Conservation (phyloP, 2,329 filamentous ascomycete species). For the Epichloe hybrida region DNA sequence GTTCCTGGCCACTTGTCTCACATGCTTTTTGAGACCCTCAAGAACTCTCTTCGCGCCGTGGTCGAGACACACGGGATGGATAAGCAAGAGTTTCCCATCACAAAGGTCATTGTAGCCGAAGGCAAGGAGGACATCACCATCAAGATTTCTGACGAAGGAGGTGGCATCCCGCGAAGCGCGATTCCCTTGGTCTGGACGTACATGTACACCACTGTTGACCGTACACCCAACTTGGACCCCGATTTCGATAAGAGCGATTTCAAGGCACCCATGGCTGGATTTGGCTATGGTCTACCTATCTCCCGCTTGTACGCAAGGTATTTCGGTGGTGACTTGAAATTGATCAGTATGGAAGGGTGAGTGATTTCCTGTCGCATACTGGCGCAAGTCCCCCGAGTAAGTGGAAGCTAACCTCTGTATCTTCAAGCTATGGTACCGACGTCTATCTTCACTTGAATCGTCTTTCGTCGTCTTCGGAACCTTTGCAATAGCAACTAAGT, state of each 20-base stretch:
- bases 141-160: conserved; percentile 93
- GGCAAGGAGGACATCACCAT: conserved; percentile 98
- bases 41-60: conserved; percentile 93
- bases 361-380: conserved; percentile 18
- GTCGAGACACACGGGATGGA: conserved; percentile 92
- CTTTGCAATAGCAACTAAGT: conserved; percentile 81
- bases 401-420: conserved; percentile 9
- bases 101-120: conserved; percentile 94
- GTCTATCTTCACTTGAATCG: conserved; percentile 97
- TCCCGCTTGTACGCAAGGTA: conserved; percentile 89
- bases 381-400: neutral
- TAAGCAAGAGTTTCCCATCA: conserved; percentile 86
- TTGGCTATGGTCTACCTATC: conserved; percentile 94
- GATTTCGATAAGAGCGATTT: conserved; percentile 99
- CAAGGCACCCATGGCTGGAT: conserved; percentile 97
- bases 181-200: conserved; percentile 99
- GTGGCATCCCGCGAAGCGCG: conserved; percentile 81
- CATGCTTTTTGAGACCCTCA: conserved; percentile 98
- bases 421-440: conserved; percentile 78
- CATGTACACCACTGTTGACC: conserved; percentile 98
- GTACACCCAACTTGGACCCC: conserved; percentile 85
- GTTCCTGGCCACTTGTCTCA: conserved; percentile 97
- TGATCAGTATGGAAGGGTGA: conserved; percentile 99
- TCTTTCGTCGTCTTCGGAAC: conserved; percentile 87
- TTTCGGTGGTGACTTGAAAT: conserved; percentile 90